Percentiles rank a stretch among this genome's conserved stretches.
These are phyloP conservation scores for Nidularia pulvinata DNA, from an alignment of 768 basidiomycete species.

Conservation along the genomic window DNA sequence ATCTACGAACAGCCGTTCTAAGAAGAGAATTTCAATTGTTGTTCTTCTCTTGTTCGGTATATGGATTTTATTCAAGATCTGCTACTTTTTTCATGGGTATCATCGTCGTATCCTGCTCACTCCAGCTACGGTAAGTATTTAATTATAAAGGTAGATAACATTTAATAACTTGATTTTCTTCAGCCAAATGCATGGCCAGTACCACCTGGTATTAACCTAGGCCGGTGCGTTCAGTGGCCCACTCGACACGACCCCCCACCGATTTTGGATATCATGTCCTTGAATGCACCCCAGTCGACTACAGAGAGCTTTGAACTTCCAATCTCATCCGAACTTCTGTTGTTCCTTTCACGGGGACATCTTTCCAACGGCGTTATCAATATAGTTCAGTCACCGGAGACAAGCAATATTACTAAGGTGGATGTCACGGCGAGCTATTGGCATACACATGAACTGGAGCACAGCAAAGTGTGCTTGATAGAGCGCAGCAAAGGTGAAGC, in stretches of 20 bases:
- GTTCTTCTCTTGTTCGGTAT: too few relatives aligned
- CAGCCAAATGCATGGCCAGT: too few relatives aligned
- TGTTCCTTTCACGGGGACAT: conserved; percentile 23
- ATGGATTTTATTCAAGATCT: too few relatives aligned
- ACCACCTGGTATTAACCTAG: neutral
- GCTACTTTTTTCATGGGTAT: too few relatives aligned
- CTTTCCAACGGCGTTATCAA: conserved; percentile 19
- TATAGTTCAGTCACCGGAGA: conserved; percentile 16
- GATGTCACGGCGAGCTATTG: conserved; percentile 19
- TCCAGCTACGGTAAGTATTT: too few relatives aligned
- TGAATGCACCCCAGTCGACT: neutral
- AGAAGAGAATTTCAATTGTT: too few relatives aligned
- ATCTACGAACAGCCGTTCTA: too few relatives aligned
- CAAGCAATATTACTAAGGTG: conserved; percentile 18
- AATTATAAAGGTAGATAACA: too few relatives aligned
- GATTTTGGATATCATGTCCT: too few relatives aligned
- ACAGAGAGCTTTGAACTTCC: neutral
- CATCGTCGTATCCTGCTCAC: too few relatives aligned
- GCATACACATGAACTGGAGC: conserved; percentile 12
- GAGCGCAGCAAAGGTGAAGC: conserved; percentile 16
- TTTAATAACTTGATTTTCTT: too few relatives aligned
- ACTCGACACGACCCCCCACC: neutral
- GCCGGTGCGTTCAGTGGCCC: neutral
- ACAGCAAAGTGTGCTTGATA: conserved; percentile 25
- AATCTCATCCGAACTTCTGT: conserved; percentile 18